Evolutionary conservation across 2,329 filamentous ascomycete genomes (phyloP).

Genomic region (Claviceps purpurea): DNA sequence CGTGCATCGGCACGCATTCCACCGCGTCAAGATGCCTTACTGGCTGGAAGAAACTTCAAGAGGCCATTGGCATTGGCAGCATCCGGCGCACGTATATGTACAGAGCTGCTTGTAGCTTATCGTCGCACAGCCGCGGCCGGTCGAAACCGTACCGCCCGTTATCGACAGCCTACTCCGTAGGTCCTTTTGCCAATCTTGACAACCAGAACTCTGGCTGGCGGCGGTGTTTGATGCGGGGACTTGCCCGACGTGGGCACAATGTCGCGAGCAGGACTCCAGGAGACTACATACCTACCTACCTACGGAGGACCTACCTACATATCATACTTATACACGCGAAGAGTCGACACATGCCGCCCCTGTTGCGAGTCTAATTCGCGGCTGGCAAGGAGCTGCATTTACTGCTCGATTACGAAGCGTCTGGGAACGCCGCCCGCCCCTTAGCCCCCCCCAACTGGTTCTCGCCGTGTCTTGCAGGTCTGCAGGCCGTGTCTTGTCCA

Average conservation of each 20-base stretch:
- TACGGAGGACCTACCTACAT: too few species aligned
- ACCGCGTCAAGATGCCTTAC: neutral
- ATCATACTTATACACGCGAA: neutral
- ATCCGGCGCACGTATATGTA: neutral
- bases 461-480: neutral
- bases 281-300: too few species aligned
- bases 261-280: too few species aligned
- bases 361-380: neutral
- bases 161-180: neutral
- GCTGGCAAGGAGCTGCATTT: neutral
- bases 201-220: neutral
- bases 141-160: neutral
- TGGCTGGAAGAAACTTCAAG: too few species aligned
- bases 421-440: neutral
- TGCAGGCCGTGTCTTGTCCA: neutral
- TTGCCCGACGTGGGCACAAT: neutral
- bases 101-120: neutral
- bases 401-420: neutral
- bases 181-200: neutral
- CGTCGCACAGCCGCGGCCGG: conserved; percentile 2
- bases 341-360: neutral
- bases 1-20: neutral
- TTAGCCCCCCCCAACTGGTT: neutral
- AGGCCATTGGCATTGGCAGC: neutral
- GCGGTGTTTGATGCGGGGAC: neutral